A percentile compares a stretch with the other conserved stretches of the same genome.
Evolutionary conservation across 1,139 yeast genomes (phyloP).

Genomic region (Pichia sp.): DNA sequence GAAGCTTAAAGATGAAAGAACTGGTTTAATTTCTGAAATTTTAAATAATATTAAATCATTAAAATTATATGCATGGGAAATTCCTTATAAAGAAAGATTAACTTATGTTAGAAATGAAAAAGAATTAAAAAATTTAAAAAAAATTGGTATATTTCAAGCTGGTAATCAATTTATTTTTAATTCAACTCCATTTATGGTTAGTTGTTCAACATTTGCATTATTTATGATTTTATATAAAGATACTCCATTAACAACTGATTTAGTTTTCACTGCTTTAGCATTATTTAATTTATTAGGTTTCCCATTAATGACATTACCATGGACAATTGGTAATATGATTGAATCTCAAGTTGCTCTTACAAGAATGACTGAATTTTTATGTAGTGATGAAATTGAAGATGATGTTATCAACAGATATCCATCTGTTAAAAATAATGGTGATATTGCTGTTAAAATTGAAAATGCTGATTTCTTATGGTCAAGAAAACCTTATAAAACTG

Average conservation of each 20-base stretch:
- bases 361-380: slow-evolving; percentile 69
- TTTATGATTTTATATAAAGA: slow-evolving; percentile 59
- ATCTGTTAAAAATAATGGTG: slow-evolving; percentile 50
- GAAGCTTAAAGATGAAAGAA: slow-evolving; percentile 61
- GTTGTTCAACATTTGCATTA: slow-evolving; percentile 85
- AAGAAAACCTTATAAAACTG: slow-evolving; percentile 71
- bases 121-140: slow-evolving; percentile 72
- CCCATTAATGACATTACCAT: slow-evolving; percentile 93
- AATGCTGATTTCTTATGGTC: slow-evolving; percentile 89
- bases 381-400: slow-evolving; percentile 71
- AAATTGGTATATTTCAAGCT: slow-evolving; percentile 74
- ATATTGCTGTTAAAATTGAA: slow-evolving; percentile 59
- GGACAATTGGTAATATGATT: slow-evolving; percentile 76
- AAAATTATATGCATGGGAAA: slow-evolving; percentile 94
- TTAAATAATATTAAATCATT: slow-evolving; percentile 86
- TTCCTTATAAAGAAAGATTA: slow-evolving; percentile 69
- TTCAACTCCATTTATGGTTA: slow-evolving; percentile 85
- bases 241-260: slow-evolving; percentile 75
- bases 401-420: slow-evolving; percentile 67
- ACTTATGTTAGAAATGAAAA: slow-evolving; percentile 81
- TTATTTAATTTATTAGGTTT: slow-evolving; percentile 79
- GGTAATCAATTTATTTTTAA: slow-evolving; percentile 73
- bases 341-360: slow-evolving; percentile 87
- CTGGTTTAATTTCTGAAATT: slow-evolving; percentile 76
- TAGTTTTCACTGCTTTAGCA: slow-evolving; percentile 92